Conservation (phyloP, 2,329 filamentous ascomycete species). For the Blastomyces silverae region DNA sequence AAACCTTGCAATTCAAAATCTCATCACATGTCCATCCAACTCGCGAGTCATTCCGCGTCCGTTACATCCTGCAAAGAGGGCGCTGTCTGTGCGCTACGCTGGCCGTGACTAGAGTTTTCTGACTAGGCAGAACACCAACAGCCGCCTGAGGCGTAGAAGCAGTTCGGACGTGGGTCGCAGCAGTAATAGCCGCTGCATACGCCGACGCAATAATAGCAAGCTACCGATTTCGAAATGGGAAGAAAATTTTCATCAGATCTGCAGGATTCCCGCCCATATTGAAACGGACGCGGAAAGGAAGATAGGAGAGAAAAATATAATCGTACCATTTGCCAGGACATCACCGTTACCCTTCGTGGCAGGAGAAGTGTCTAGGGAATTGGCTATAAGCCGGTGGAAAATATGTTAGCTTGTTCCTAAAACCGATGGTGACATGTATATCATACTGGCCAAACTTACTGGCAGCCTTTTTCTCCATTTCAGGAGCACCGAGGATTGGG, state of each 20-base stretch:
- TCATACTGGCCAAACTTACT: not conserved
- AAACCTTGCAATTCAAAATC: not conserved
- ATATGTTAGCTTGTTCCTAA: not conserved
- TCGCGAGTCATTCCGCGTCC: not conserved
- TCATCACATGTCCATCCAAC: not conserved
- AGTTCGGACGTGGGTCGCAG: constrained; percentile 9
- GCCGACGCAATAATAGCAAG: constrained; percentile 3
- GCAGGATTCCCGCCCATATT: not conserved
- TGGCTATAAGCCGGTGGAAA: not conserved
- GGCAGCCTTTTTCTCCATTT: constrained; percentile 5
- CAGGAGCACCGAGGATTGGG: constrained; percentile 3
- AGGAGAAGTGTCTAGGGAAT: not conserved
- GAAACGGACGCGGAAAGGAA: not conserved
- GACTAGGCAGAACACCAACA: constrained; percentile 10
- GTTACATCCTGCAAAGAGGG: not conserved
- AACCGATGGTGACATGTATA: not conserved
- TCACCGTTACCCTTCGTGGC: not conserved
- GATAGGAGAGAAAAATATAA: not conserved
- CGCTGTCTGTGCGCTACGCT: not conserved
- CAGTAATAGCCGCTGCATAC: constrained; percentile 8
- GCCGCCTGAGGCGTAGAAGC: constrained; percentile 7
- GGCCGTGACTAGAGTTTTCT: not conserved
- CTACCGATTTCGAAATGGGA: not conserved
- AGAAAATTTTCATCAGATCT: not conserved
- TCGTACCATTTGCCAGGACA: constrained; percentile 6